phyloP scores from a whole-genome alignment of 345 rosid species.

The Arabidopsis suecica region DNA sequence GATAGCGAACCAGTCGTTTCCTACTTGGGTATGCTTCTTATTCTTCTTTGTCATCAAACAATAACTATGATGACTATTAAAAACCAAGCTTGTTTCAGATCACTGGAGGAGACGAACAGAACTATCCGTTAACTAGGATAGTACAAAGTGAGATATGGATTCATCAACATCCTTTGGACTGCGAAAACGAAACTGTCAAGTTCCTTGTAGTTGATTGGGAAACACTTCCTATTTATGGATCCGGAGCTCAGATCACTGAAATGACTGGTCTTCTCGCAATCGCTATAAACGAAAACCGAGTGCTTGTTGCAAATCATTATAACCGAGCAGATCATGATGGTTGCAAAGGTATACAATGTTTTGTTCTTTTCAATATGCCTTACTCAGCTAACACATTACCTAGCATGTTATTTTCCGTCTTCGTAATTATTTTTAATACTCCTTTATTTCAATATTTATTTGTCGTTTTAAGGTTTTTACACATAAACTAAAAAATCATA shows the following conservation, averaged over 20 bases:
- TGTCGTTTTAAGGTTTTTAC: no score
- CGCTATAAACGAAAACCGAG: constrained; percentile 77
- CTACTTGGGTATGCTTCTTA: constrained; percentile 84
- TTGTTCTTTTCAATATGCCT: no score
- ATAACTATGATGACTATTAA: background rate
- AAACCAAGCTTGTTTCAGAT: constrained; percentile 48
- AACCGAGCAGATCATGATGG: constrained; percentile 92
- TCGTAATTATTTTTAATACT: no score
- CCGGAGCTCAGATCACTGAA: constrained; percentile 92
- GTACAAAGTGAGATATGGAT: constrained; percentile 90
- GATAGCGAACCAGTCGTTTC: constrained; percentile 50
- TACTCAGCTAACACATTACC: no score
- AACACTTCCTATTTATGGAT: constrained; percentile 78
- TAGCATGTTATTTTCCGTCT: no score
- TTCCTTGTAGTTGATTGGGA: constrained; percentile 96
- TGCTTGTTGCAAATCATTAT: constrained; percentile 72
- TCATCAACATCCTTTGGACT: constrained; percentile 88
- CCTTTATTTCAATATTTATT: no score
- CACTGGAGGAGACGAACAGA: constrained; percentile 85
- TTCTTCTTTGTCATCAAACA: background rate
- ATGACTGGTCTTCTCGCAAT: constrained; percentile 91
- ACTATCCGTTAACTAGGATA: constrained; percentile 83
- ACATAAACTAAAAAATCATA: no score
- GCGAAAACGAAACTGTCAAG: constrained; percentile 61
- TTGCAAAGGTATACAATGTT: constrained; percentile 60